Evolutionary conservation across 169 alveolate genomes (phyloP).

Genomic region (Plasmodium gonderi): DNA sequence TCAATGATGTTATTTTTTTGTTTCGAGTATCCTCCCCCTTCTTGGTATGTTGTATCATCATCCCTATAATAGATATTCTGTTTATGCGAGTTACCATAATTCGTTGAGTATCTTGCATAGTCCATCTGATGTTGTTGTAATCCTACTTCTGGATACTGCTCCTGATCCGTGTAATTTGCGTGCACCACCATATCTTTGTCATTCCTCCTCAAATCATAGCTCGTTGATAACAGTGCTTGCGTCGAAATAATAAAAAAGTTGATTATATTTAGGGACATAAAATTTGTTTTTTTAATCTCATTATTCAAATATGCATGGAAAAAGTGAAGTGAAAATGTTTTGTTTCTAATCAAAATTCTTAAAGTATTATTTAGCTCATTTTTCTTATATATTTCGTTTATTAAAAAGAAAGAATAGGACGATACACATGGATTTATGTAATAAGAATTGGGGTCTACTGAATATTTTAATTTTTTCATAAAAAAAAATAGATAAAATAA

Average conservation of each 20-base stretch:
- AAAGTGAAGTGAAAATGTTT: slow-evolving; percentile 40
- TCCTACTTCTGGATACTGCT: background rate
- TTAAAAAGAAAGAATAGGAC: slow-evolving; percentile 48
- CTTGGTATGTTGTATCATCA: background rate
- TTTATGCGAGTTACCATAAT: slow-evolving; percentile 2
- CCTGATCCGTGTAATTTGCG: background rate
- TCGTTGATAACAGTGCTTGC: slow-evolving; percentile 28
- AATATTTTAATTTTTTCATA: slow-evolving; percentile 66
- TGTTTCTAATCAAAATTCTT: slow-evolving; percentile 16
- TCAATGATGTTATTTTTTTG: background rate
- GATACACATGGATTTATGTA: slow-evolving; percentile 61
- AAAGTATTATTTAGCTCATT: background rate
- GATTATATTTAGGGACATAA: slow-evolving; percentile 9
- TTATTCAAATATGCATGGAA: slow-evolving; percentile 28
- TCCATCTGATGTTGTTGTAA: background rate
- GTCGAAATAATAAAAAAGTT: slow-evolving; percentile 47
- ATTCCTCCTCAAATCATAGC: background rate
- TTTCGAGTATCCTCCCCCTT: background rate
- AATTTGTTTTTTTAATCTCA: slow-evolving; percentile 3
- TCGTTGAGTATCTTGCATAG: background rate
- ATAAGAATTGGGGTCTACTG: slow-evolving; percentile 71
- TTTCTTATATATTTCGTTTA: slow-evolving; percentile 39
- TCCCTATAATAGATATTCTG: background rate
- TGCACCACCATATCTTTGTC: background rate
- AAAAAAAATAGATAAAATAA: slow-evolving; percentile 60